Evolutionary conservation across 495 filamentous ascomycete genomes (phyloP).

Genomic region (Trichoderma gamsii): DNA sequence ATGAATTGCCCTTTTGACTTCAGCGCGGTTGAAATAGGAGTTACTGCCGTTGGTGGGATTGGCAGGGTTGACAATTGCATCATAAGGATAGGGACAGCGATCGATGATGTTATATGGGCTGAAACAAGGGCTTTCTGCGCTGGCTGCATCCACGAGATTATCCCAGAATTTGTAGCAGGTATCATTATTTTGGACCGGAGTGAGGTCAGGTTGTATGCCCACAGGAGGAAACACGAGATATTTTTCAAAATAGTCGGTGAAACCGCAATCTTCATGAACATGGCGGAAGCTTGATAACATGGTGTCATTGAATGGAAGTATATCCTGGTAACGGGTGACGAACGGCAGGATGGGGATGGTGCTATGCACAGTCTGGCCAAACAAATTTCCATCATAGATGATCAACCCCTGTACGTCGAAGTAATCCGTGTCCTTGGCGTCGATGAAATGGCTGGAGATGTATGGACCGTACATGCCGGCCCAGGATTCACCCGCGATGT

Average conservation of each 20-base stretch:
- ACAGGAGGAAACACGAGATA: constrained; percentile 65
- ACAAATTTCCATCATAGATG: constrained; percentile 64
- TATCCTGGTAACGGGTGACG: constrained; percentile 52
- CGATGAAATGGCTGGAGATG: constrained; percentile 67
- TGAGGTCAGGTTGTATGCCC: constrained; percentile 45
- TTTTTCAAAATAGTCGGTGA: constrained; percentile 52
- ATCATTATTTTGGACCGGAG: constrained; percentile 22
- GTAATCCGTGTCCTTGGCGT: constrained; percentile 58
- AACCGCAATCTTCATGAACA: constrained; percentile 56
- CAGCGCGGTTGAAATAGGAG: constrained; percentile 72
- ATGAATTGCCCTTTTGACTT: constrained; percentile 71
- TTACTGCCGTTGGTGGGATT: constrained; percentile 28
- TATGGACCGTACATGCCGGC: constrained; percentile 77
- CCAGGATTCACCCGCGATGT: constrained; percentile 65
- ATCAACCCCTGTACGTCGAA: constrained; percentile 62
- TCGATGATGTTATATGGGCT: constrained; percentile 70
- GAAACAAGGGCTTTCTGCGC: constrained; percentile 70
- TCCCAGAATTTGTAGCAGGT: constrained; percentile 41
- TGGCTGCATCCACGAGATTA: constrained; percentile 48
- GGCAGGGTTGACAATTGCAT: constrained; percentile 35
- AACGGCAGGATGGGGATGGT: constrained; percentile 55
- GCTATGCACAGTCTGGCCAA: constrained; percentile 41
- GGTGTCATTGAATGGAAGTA: constrained; percentile 63
- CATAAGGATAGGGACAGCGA: constrained; percentile 68
- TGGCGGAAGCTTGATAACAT: constrained; percentile 54